Base-by-base conservation (phyloP, 2,329 filamentous ascomycete genomes). In the Canariomyces notabilis region DNA sequence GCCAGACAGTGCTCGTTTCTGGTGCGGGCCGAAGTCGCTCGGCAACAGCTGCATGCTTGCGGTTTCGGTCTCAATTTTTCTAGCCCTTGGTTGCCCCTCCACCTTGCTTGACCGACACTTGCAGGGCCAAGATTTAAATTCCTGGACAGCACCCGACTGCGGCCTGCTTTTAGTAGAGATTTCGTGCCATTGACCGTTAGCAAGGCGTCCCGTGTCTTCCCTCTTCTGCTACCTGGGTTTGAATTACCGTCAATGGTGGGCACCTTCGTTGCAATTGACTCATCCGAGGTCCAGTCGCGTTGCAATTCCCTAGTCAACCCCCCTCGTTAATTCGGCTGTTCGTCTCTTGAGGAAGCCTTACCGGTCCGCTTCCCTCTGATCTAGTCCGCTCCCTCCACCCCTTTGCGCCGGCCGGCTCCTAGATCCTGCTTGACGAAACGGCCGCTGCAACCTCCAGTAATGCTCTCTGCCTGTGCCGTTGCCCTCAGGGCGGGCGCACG, bases 401-500 rank as follows among this genome's bases (percentile, higher is more conserved):
- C 32, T 36, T 37, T 21, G 38, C 31, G 29, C 39, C 37, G 21
- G 15, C 26, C 21, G 34, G 23, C 38, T 34, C 14, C 15, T 33
- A 26, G 21, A 23, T 22, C 16, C n/a, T 22, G 20, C 11, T 9
- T 22, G 6, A 20, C 39, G 12, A 39, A 22, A 23, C 32, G 8
- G 29, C 29, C 18, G 16, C 35, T 26, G 6, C 18, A 23, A 20
- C 16, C 36, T 42, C 23, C 35, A 55, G 60, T 42, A 29, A 74
- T 75, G 71, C 61, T 73, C 48, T 69, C 71, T 53, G 64, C 67
- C 42, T 62, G 65, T 49, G 64, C 67, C 53, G 66, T 65, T 51
- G 64, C 66, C 57, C 54, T 74, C 49, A 62, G 71, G 63, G 70
- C 70, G 44, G 69, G 68, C 47, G 65, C 67, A 54, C 67, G 71